Percentiles rank a stretch among this genome's conserved stretches.
Evolutionary conservation across 306 rosid genomes (phyloP).

Genomic region (Vigna hirtella): DNA sequence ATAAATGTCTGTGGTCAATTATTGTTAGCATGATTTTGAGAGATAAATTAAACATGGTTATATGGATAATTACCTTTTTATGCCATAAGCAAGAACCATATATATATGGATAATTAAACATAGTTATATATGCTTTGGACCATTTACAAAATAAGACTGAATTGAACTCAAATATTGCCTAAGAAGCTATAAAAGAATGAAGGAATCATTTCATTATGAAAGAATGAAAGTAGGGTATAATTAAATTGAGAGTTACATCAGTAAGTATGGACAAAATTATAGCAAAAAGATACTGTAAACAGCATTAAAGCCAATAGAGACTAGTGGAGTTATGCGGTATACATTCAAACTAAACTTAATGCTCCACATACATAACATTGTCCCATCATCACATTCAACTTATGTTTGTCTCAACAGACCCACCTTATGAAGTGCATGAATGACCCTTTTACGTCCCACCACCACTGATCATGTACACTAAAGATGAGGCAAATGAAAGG

Average conservation of each 20-base stretch:
- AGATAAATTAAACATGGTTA: not conserved
- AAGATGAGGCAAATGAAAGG: conserved; percentile 53
- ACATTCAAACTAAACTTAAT: conserved; percentile 43
- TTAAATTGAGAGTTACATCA: conserved; percentile 12
- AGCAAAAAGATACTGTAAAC: conserved; percentile 12
- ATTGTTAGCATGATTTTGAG: not conserved
- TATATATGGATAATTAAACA: no score
- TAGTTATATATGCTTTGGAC: not conserved
- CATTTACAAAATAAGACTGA: not conserved
- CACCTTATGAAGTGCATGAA: conserved; percentile 59
- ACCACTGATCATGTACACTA: conserved; percentile 58
- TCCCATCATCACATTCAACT: conserved; percentile 58
- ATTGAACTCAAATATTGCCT: not conserved
- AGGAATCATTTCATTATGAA: conserved; percentile 3
- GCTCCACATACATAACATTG: conserved; percentile 66
- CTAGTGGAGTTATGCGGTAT: conserved; percentile 57
- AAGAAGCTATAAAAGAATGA: not conserved
- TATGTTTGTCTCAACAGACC: conserved; percentile 50
- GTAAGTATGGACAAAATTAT: not conserved
- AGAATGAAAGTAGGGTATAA: not conserved
- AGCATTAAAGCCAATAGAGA: conserved; percentile 39
- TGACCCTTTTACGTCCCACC: conserved; percentile 50
- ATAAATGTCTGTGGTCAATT: conserved; percentile 7
- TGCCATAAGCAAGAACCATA: not conserved
- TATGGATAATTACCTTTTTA: conserved; percentile 4